Evolutionary conservation across 2,329 filamentous ascomycete species (phyloP).

Genomic region (Penicillium sp.): DNA sequence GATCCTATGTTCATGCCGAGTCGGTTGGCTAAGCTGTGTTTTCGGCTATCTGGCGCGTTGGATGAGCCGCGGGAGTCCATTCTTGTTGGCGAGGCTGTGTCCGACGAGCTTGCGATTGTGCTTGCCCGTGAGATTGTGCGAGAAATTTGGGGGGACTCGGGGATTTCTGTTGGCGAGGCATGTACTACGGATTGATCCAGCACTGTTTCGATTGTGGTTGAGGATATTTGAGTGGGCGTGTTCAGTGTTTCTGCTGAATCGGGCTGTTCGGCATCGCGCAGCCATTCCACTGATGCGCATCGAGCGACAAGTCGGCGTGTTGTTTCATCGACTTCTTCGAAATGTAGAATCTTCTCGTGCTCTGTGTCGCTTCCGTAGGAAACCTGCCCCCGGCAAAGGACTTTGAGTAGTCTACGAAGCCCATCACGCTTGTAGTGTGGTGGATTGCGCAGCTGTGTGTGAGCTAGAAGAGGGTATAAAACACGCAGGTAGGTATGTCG

Average conservation of each 20-base stretch:
- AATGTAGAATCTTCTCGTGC: conserved; percentile 46
- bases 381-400: conserved; percentile 71
- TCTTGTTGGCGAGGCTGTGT: conserved; percentile 47
- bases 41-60: conserved; percentile 16
- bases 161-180: conserved; percentile 22
- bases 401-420: conserved; percentile 68
- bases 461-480: conserved; percentile 80
- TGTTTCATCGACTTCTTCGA: conserved; percentile 50
- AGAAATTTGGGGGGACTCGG: conserved; percentile 33
- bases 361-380: conserved; percentile 49
- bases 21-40: conserved; percentile 26
- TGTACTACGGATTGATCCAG: conserved; percentile 14
- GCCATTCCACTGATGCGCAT: conserved; percentile 47
- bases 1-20: conserved; percentile 69
- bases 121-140: conserved; percentile 35
- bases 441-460: conserved; percentile 82
- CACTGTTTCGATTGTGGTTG: conserved; percentile 22
- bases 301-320: conserved; percentile 47
- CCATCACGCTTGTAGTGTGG: conserved; percentile 91
- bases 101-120: conserved; percentile 36
- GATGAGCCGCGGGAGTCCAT: conserved; percentile 30
- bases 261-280: conserved; percentile 33
- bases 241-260: conserved; percentile 16
- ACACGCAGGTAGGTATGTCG: conserved; percentile 94
- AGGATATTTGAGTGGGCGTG: conserved; percentile 8